Base-by-base conservation (phyloP, 164 flowering plant species). In the Kalanchoe fedtschenkoi region DNA sequence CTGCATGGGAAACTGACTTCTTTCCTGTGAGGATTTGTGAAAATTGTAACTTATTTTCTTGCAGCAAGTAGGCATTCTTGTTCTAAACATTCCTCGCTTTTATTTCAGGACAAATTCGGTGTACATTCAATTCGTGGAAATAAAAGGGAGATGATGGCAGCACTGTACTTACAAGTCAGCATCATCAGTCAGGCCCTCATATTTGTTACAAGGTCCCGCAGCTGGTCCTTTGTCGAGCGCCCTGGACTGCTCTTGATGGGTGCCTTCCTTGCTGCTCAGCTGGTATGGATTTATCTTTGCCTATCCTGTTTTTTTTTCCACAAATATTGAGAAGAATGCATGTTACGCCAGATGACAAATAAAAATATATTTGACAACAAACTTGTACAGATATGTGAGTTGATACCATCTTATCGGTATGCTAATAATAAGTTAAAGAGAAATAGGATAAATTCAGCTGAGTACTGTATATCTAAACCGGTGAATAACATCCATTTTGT, bases 81-180 rank as follows among this genome's bases (percentile, higher is more conserved):
- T 13, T 39, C 34, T 5, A 19, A 19, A 5, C 6, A 24, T 37
- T 17, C 28, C 3, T 30, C 6, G 33, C 21, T 54, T 34, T 37
- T 2, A 6, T 21, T 47, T 70, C 72, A 79, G 80, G 75, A 80
- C 35, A 72, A 69, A 24, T 80, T 80, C 62, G 66, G 70, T 24
- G 83, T 79, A 35, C 75, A 42, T 64, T 58, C 77, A n/a, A 14
- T 79, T n/a, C 39, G 34, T n/a, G 21, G 65, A 14, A 33, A 35
- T 39, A 29, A n/a, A 22, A 24, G 7, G 1, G 71, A 79, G 63
- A 71, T 75, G 83, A 80, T 77, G 81, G 83, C 60, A 29, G 60
- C 60, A 15, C 17, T 56, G 24, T 56, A 56, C 35, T 56, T 56
- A n/a, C 60, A 56, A 30, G 60, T 56, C 24, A 56, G 60, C 35